Base-by-base conservation (phyloP, 495 filamentous ascomycete species). In the Sordaria brevicollis region DNA sequence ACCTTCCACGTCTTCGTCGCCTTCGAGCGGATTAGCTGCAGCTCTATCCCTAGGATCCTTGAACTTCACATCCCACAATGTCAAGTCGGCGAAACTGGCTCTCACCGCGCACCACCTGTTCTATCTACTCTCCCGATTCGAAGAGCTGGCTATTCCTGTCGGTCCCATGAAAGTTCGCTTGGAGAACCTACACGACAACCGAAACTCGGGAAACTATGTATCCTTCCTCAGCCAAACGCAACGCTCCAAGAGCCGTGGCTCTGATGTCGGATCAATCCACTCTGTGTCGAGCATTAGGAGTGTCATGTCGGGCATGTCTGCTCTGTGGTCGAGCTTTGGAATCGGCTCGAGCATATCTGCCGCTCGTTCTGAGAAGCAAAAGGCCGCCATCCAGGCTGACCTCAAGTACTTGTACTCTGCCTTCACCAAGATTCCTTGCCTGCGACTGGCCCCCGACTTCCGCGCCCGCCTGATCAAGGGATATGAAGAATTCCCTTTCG, bases 91-190 rank as follows among this genome's bases (percentile, higher is more conserved):
- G 39, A 97, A 94, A 83, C 83, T 99, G 67, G 92, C 93, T 35
- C 86, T 99, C 65, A 98, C 95, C n/a, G 92, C 95, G 21, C 95
- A 99, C 73, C 95, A 99, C 81, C 87, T 99, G 38, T 99, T 96
- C 83, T 99, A 97, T 77, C 86, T 99, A 33, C 86, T 99, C 65
- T 95, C 92, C 68, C 91, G 93, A 67, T 97, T 97, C 79, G 93
- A 97, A 82, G 95, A 97, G 57, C 83, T 97, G 39, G 89, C 89
- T 70, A 93, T 99, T 73, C 81, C 88, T 73, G 92, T 98, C 69
- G 95, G 95, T 43, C 92, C 94, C 13, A 97, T 97, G 95, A 96
- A 93, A 77, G 90, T 99, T 49, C 89, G 95, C 33, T 81, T 98
- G 74, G 95, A 98, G 79, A 98, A 96, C 74, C 89, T 99, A 65